Conservation (phyloP, 1,284 basidiomycete genomes). For the Melampsora allii-populina region DNA sequence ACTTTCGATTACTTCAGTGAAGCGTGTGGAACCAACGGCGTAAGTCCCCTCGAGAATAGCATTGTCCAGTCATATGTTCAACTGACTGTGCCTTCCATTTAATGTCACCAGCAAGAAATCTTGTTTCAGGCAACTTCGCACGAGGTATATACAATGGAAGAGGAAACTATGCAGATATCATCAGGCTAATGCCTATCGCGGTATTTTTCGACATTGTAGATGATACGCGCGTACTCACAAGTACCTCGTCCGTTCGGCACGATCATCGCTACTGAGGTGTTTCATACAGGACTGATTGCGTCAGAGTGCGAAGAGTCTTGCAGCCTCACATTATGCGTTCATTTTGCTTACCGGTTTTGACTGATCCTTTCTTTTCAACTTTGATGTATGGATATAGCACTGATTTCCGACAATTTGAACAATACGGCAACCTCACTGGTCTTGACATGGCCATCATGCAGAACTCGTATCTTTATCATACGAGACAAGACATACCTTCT, state of each 20-base stretch:
- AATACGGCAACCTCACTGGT: conserved; percentile 65
- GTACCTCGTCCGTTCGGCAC: conserved; percentile 89
- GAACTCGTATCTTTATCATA: conserved; percentile 90
- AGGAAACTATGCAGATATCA: too few species aligned
- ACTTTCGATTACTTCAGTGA: conserved; percentile 10
- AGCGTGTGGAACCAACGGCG: conserved; percentile 39
- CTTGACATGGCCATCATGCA: conserved; percentile 86
- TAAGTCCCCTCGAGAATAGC: not conserved
- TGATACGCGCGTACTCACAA: conserved; percentile 85
- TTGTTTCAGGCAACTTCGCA: conserved; percentile 41
- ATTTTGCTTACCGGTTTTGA: not conserved
- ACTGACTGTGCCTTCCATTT: not conserved
- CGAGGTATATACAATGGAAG: conserved; percentile 2
- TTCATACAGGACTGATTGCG: conserved; percentile 83
- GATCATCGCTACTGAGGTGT: conserved; percentile 88
- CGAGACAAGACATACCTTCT: conserved; percentile 76
- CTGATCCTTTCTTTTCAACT: not conserved
- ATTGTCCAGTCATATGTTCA: not conserved
- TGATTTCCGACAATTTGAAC: conserved; percentile 89
- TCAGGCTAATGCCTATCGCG: too few species aligned
- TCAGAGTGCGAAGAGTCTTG: conserved; percentile 65
- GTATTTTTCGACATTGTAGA: conserved; percentile 52
- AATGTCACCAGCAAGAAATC: conserved; percentile 26
- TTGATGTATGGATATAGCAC: conserved; percentile 60
- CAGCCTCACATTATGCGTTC: conserved; percentile 7